These are phyloP conservation scores for Ramalina intermedia DNA, from an alignment of 495 filamentous ascomycete species.

Conservation along the genomic window DNA sequence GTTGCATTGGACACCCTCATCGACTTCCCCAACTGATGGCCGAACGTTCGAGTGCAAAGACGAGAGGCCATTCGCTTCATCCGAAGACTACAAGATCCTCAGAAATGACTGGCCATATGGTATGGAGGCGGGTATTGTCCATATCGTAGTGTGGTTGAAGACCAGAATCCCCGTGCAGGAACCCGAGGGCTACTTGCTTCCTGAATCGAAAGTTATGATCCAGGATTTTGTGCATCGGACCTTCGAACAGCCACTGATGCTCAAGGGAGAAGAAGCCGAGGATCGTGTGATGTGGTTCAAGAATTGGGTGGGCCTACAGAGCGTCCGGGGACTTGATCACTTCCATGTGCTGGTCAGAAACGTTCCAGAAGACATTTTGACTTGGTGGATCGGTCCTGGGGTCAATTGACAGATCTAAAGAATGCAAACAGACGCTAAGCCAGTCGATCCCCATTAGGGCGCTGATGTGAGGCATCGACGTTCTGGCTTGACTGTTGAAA, in stretches of 20 bases:
- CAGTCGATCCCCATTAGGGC: no score
- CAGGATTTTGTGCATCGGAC: constrained; percentile 41
- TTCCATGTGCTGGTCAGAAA: constrained; percentile 27
- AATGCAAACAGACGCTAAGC: no score
- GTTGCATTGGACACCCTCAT: constrained; percentile 47
- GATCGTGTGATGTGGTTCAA: constrained; percentile 63
- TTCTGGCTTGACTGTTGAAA: no score
- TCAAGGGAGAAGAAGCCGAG: constrained; percentile 22
- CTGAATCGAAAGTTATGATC: constrained; percentile 37
- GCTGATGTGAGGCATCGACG: no score
- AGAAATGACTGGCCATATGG: constrained; percentile 72
- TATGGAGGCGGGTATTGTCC: constrained; percentile 37
- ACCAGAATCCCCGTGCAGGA: constrained; percentile 39
- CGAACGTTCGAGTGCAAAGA: constrained; percentile 23
- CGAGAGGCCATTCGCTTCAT: constrained; percentile 36
- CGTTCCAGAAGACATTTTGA: constrained; percentile 3
- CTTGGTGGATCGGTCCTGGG: constrained; percentile 5
- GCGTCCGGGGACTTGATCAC: constrained; percentile 57
- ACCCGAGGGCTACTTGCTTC: constrained; percentile 48
- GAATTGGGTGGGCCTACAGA: constrained; percentile 65
- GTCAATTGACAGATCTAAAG: no score
- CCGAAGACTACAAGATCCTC: constrained; percentile 47
- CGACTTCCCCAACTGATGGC: constrained; percentile 7
- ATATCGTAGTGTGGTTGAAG: constrained; percentile 57
- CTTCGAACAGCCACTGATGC: constrained; percentile 40